A percentile compares a stretch with the other conserved stretches of the same genome.
Conservation (phyloP, 2,329 filamentous ascomycete species). For the Davidsoniella neocaledoniae region DNA sequence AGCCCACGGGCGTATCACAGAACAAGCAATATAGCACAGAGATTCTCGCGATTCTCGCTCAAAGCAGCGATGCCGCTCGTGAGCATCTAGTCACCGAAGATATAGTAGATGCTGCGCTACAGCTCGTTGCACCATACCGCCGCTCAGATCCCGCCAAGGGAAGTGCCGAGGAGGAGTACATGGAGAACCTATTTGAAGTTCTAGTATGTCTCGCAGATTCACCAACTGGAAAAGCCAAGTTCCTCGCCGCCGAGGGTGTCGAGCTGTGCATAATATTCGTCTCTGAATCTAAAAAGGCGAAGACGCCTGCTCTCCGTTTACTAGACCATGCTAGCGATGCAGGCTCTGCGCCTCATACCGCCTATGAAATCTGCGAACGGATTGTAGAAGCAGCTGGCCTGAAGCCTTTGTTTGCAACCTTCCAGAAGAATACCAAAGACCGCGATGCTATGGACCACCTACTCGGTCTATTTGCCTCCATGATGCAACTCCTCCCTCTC, state of each 20-base stretch:
- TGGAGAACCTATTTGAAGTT: slow-evolving; percentile 83
- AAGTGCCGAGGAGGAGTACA: slow-evolving; percentile 82
- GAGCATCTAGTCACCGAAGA: slow-evolving; percentile 46
- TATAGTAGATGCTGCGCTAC: slow-evolving; percentile 63
- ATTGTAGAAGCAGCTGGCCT: slow-evolving; percentile 72
- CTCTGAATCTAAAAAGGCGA: slow-evolving; percentile 67
- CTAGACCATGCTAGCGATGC: slow-evolving; percentile 59
- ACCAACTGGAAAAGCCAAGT: slow-evolving; percentile 55
- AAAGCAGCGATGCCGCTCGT: slow-evolving; percentile 53
- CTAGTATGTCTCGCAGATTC: slow-evolving; percentile 69
- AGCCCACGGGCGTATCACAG: slow-evolving; percentile 43
- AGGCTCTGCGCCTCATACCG: slow-evolving; percentile 19
- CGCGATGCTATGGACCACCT: slow-evolving; percentile 62
- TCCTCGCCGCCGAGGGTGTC: slow-evolving; percentile 78
- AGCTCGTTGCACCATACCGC: slow-evolving; percentile 70
- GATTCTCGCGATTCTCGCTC: slow-evolving; percentile 73
- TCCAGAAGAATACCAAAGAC: slow-evolving; percentile 58
- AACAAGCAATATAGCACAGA: slow-evolving; percentile 95
- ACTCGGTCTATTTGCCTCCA: slow-evolving; percentile 65
- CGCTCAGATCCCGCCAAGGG: slow-evolving; percentile 73
- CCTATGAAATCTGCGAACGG: slow-evolving; percentile 49
- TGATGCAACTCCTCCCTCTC: slow-evolving; percentile 64
- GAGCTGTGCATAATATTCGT: slow-evolving; percentile 88
- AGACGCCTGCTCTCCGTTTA: slow-evolving; percentile 58
- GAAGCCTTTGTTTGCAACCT: slow-evolving; percentile 69